Evolutionary conservation across 768 basidiomycete species (phyloP).

Genomic region (Pleurotus pulmonarius): DNA sequence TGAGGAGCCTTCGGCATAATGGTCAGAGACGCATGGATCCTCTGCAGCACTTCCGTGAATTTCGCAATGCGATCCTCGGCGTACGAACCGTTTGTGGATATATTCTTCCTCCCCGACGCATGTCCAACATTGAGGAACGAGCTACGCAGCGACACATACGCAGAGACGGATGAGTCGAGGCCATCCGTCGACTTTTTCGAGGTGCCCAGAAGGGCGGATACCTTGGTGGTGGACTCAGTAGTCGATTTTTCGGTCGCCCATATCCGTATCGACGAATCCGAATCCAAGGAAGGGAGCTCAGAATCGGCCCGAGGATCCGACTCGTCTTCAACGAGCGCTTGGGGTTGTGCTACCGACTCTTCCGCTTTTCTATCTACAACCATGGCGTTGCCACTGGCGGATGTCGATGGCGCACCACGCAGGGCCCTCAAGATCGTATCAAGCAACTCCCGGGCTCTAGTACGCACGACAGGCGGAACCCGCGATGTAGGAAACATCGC

Average conservation of each 20-base stretch:
- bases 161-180: slow-evolving; percentile 13
- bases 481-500: slow-evolving; percentile 44
- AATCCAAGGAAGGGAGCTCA: not conserved
- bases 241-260: not conserved
- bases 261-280: not conserved
- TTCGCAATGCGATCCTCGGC: slow-evolving; percentile 14
- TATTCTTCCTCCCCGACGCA: no score
- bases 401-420: not conserved
- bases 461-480: slow-evolving; percentile 61
- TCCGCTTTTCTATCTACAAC: not conserved
- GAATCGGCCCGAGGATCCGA: no score
- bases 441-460: slow-evolving; percentile 60
- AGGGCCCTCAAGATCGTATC: slow-evolving; percentile 38
- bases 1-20: slow-evolving; percentile 53
- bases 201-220: not conserved
- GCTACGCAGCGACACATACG: slow-evolving; percentile 33
- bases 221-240: not conserved
- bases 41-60: slow-evolving; percentile 55
- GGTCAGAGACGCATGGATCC: slow-evolving; percentile 63
- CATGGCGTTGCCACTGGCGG: not conserved
- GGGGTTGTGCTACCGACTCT: not conserved
- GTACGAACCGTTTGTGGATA: no score
- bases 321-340: no score
- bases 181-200: slow-evolving; percentile 7
- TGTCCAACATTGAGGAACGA: slow-evolving; percentile 30